Evolutionary conservation across 768 basidiomycete species (phyloP), one percentile per base, ranked within the genome.

Genomic region (Astraeus odoratus): DNA sequence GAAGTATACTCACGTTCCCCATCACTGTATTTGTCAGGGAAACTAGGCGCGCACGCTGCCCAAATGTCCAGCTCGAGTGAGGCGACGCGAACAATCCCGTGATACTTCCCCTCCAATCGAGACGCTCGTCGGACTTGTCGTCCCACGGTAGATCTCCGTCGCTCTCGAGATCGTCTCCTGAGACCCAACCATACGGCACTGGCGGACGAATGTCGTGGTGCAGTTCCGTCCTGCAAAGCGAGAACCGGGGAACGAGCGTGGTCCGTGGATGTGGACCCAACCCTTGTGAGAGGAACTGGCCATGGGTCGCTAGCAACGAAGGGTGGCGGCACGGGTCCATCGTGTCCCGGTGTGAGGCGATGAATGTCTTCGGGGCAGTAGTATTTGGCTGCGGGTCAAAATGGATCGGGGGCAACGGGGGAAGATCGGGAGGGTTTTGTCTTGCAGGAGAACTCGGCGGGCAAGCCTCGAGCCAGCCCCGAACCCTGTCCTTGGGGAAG

Each of bases 101-200:
- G 35, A 77, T 84, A 34, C 76, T 76, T 3, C 87, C 87, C 33
- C 87, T 71, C 87, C 87, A 89, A 31, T 78, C 67, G 15, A 87
- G 51, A 3, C 76, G 66, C 47, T 82, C 77, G 57, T 83, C 75
- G 2, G 64, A 23, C 65, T 83, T 88, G 25, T 74, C 68, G 13
- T 80, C 75, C 77, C 82, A 91, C 0, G 69, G 71, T 8, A 81
- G 74, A 59, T 86, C 78, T 2, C 52, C 59, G 51, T 80, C 67
- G 2, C 57, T 57, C 3, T 66, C 65, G 5, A 69, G 64, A 10
- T 56, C 55, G 5, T 70, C 57, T 12, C 73, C 72, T 5, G 68
- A 71, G 0, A 70, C 42, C 75, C 75, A 80, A 12, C 63, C 68
- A 39, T 75, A 75, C 0, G 71, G 67, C 2, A 66, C 66, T 1